phyloP scores from a whole-genome alignment of 192 early-diverging fungal species.

The Bifiguratus adelaidae region DNA sequence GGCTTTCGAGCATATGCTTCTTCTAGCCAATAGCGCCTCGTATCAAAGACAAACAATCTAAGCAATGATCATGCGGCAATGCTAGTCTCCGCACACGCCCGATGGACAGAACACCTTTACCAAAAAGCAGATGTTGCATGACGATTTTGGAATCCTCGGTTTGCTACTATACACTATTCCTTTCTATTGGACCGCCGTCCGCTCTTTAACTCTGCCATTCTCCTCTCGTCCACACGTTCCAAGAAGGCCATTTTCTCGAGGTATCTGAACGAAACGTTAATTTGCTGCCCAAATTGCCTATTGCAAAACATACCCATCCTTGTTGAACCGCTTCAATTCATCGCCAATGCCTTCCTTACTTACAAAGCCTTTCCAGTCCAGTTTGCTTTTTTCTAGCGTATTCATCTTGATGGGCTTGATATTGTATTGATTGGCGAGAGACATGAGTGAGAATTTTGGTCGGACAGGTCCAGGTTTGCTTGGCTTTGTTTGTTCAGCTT shows the following conservation, averaged over 20 bases:
- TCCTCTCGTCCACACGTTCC: conserved; percentile 48
- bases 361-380: conserved; percentile 59
- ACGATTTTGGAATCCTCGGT: too few species aligned
- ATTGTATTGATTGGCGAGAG: conserved; percentile 16
- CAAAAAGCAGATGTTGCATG: too few species aligned
- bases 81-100: too few species aligned
- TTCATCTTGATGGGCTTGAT: conserved; percentile 53
- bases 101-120: too few species aligned
- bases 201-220: conserved; percentile 31
- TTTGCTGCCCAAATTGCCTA: neutral
- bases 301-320: conserved; percentile 39
- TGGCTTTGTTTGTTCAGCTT: neutral
- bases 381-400: conserved; percentile 55
- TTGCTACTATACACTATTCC: too few species aligned
- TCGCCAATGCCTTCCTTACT: conserved; percentile 50
- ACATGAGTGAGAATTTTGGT: conserved; percentile 19
- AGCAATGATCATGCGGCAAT: too few species aligned
- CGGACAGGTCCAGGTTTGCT: conserved; percentile 5
- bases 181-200: conserved; percentile 14
- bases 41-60: too few species aligned
- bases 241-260: conserved; percentile 63
- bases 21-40: too few species aligned
- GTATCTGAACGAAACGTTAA: conserved; percentile 17
- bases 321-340: conserved; percentile 50
- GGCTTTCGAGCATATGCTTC: too few species aligned